Evolutionary conservation across 2,329 filamentous ascomycete genomes (phyloP).

Genomic region (Amphichorda felina): DNA sequence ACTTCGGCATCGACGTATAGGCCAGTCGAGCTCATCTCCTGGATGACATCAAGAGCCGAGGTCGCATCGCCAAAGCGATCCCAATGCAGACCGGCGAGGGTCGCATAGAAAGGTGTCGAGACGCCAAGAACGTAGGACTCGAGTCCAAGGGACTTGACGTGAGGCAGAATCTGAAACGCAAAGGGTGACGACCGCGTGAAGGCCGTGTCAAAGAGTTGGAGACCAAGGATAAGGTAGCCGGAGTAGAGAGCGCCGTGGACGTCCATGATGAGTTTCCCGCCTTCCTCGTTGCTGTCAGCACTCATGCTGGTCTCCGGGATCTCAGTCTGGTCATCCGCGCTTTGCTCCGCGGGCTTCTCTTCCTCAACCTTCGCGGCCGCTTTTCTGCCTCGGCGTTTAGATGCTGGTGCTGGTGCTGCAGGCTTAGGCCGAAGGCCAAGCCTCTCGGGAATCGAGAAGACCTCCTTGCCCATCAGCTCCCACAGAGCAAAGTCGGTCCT

Average conservation of each 20-base stretch:
- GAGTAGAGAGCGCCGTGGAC: constrained; percentile 55
- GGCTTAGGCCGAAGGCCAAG: constrained; percentile 31
- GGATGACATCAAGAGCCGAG: constrained; percentile 41
- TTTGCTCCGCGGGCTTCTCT: constrained; percentile 7
- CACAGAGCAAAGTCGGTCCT: constrained; percentile 54
- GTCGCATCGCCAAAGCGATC: constrained; percentile 43
- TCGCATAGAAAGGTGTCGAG: constrained; percentile 58
- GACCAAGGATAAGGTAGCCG: constrained; percentile 42
- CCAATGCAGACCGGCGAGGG: constrained; percentile 52
- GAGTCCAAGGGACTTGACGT: constrained; percentile 55
- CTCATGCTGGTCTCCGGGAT: not conserved
- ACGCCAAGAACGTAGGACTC: constrained; percentile 62
- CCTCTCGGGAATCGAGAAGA: constrained; percentile 47
- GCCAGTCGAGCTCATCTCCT: constrained; percentile 55
- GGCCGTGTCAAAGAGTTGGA: constrained; percentile 41
- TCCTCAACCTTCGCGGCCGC: constrained; percentile 2
- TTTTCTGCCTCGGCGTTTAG: not conserved
- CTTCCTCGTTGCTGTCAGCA: not conserved
- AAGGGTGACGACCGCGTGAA: constrained; percentile 49
- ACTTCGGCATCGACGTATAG: constrained; percentile 38
- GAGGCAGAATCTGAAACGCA: constrained; percentile 49
- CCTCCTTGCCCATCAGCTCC: constrained; percentile 52
- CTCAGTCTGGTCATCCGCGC: not conserved
- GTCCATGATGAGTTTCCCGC: constrained; percentile 31
- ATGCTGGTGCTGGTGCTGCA: not conserved